phyloP scores from a whole-genome alignment of 169 alveolate genomes.

The Plasmodium blacklocki region DNA sequence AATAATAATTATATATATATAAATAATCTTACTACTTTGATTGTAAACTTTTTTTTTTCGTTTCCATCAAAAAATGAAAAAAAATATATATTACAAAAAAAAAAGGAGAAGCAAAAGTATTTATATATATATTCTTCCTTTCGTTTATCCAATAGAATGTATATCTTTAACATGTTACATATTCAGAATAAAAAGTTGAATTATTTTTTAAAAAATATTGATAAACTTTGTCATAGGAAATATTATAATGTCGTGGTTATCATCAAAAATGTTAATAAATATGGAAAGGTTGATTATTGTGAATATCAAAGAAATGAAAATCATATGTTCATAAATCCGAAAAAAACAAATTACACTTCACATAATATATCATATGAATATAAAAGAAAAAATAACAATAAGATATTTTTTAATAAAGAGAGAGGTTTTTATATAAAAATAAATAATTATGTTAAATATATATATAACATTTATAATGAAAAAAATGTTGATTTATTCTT shows the following conservation, averaged over 20 bases:
- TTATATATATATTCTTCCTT: background rate
- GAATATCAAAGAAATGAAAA: background rate
- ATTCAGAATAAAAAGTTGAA: slow-evolving; percentile 34
- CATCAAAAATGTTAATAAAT: background rate
- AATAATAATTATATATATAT: background rate
- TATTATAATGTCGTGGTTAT: background rate
- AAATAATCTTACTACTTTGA: slow-evolving; percentile 1
- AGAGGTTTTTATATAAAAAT: slow-evolving; percentile 9
- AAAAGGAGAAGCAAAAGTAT: too few species aligned
- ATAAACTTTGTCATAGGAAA: background rate
- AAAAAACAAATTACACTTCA: background rate
- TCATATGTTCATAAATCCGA: background rate
- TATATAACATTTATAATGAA: too few species aligned
- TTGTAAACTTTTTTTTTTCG: background rate
- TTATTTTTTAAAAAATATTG: slow-evolving; percentile 2
- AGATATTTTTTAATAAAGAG: slow-evolving; percentile 1
- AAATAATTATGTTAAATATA: slow-evolving; percentile 18
- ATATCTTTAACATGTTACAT: slow-evolving; percentile 7
- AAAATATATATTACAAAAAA: too few species aligned
- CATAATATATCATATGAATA: background rate
- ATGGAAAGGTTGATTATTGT: background rate
- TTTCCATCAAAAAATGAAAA: background rate
- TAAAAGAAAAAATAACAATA: background rate
- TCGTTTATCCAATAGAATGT: background rate
- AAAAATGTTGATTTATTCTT: too few species aligned